These are phyloP conservation scores for Yamagishiella unicocca DNA, from an alignment of 139 green algal species.

Conservation along the genomic window DNA sequence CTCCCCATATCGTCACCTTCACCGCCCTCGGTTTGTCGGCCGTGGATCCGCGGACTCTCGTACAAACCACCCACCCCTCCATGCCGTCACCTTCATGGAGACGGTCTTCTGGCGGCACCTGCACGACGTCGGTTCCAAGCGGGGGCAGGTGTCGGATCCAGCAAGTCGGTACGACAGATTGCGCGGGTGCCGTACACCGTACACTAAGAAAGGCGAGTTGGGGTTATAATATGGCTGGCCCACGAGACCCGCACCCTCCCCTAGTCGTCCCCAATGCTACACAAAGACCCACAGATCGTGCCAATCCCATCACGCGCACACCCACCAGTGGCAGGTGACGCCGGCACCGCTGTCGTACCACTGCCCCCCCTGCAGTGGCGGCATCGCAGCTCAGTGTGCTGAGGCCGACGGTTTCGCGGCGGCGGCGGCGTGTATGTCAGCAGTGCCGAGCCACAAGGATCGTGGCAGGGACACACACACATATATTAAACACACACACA, in stretches of 20 bases:
- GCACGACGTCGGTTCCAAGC: neutral
- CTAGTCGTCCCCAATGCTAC: neutral
- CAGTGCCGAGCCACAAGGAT: no score
- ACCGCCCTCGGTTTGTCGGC: no score
- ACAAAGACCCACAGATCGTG: neutral
- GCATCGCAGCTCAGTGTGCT: no score
- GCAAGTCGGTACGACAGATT: neutral
- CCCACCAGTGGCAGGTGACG: slow-evolving; percentile 89
- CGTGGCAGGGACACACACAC: no score
- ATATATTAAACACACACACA: no score
- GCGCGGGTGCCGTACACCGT: neutral
- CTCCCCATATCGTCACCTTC: neutral
- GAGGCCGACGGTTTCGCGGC: no score
- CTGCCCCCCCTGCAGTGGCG: slow-evolving; percentile 75
- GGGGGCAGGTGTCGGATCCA: neutral
- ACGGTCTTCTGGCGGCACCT: slow-evolving; percentile 90
- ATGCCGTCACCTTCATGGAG: slow-evolving; percentile 54
- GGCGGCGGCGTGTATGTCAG: no score
- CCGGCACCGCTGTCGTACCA: slow-evolving; percentile 84
- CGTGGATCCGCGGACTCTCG: neutral
- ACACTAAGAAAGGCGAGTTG: neutral
- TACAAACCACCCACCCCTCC: neutral
- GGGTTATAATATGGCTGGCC: neutral
- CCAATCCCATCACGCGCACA: no score
- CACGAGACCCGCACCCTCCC: no score